Evolutionary conservation across 306 rosid genomes (phyloP), one percentile per base, ranked within the genome.

Genomic region (Crotalaria pallida): DNA sequence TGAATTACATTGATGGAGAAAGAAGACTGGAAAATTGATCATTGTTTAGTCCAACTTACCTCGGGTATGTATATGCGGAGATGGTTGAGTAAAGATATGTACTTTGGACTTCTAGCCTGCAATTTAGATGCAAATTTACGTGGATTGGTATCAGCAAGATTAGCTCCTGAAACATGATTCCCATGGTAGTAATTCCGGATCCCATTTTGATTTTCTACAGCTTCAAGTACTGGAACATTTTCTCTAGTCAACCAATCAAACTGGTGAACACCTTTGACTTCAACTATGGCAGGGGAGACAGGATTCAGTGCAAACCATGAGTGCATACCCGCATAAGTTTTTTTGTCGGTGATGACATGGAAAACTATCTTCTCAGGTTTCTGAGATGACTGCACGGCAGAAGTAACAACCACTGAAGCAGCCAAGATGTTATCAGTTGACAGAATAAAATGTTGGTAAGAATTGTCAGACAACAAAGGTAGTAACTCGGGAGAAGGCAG

Each of bases 211-310:
- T 85, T 89, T 80, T 91, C 96, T 79, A 95, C 88, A 13, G 99
- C 99, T 84, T 95, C 99, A 77, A 95, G 96, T 29, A 95, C 97
- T 10, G 99, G 99, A 78, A 95, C 91, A 69, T 95, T 95, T 83
- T 95, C 99, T 87, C 93, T 87, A n/a, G 96, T 95, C 82, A 95
- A 89, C 97, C 97, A 95, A 65, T 91, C 97, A 78, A 95, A 95
- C 71, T 95, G 99, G 86, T 95, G 99, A 77, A 95, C 65, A 10
- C 99, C 91, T 82, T 82, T 95, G 81, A 95, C 96, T 83, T 95
- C 99, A 77, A 95, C 90, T 70, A 91, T 82, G 47, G 99, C 97
- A 57, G 99, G 99, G 72, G 86, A 77, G 65, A 72, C 78, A n/a
- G 99, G 87, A 75, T 95, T 95, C 65, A 95, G 75, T 10, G 99